Evolutionary conservation across 2,329 filamentous ascomycete species (phyloP), one percentile per base, ranked within the genome.

Genomic region (Rhynchosporium secalis): DNA sequence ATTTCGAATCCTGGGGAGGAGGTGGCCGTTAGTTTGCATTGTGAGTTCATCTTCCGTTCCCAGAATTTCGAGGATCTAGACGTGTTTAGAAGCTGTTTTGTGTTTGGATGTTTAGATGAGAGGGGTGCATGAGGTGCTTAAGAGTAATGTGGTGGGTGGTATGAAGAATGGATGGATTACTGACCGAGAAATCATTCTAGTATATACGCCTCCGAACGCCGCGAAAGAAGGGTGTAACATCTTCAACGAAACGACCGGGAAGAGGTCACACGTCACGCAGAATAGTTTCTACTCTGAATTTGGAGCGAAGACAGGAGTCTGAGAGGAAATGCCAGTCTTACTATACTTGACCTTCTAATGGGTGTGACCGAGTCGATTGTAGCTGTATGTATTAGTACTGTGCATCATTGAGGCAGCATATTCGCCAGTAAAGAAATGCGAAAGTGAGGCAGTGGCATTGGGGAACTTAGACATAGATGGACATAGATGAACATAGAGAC

Each of bases 141-240:
- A 20, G 20, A 20, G 20, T 20, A 0, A 12, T 20, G 45, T 6
- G 33, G 20, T 56, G 13, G 33, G 20, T 56, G 13, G 2, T 31
- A 26, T 54, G 41, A 12, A 60, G 33, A 38, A 29, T 15, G 38
- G 4, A 9, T 28, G 31, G 41, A 20, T 1, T 20, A 20, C 38
- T 69, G 45, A 65, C 40, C 7, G 15, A 12, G 4, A 40, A 13
- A 20, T 61, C 20, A 20, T 20, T 20, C 20, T 20, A 86, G 84
- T 96, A 64, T 95, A 95, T 73, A 94, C 91, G 13, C 93, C 93
- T 41, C 93, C 93, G 3, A 96, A 96, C 71, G 92, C 94, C 43
- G 91, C 91, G 43, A 89, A 84, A 63, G 84, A 86, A 64, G 93
- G 93, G 29, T 96, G 91, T 75, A 84, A 91, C 71, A 86, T 94